Base-by-base conservation (phyloP, 441 rosid species). In the Pelargonium australe region DNA sequence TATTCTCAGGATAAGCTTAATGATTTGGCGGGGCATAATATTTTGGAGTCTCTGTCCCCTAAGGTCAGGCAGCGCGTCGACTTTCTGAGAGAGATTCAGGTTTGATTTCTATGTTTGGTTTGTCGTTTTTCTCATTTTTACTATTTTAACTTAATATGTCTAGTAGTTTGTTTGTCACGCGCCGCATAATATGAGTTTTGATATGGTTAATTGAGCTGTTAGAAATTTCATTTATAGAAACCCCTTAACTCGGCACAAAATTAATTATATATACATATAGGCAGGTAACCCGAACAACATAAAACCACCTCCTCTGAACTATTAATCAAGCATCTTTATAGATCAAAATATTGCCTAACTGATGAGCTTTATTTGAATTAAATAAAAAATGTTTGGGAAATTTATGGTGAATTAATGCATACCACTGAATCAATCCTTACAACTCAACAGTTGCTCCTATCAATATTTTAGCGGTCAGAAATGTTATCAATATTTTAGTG, bases 71-170 rank as follows among this genome's bases (percentile, higher is more conserved):
- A 85, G 82, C 97, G 95, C 60, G 97, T 91, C 0, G 95, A 91
- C 69, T 80, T 74, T 74, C 92, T 94, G n/a, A 82, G 88, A 72
- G 96, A 85, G 82, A 86, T 89, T 53, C 96, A 94, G 90, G 98
- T 64, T 65, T 55, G 19, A 70, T 11, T 70, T 53, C 69, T 25
- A 0, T 2, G 13, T 5, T 5, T 16, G 11, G 7, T 13, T 10
- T 72, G 8, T 8, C 61, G 14, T 14, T 1, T 51, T 51, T n/a
- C 19, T 16, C 61, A 14, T n/a, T 55, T 55, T 55, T 13, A 49
- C 8, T 5, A n/a, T 13, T 14, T 14, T 14, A 55, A 16, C 20
- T 55, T 16, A 16, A 14, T 55, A 16, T 55, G 37, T 19, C 1
- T 13, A 41, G 19, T 66, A 9, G 25, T 66, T 41, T 0, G 25